phyloP scores from a whole-genome alignment of 345 rosid genomes.

The Rhodamnia rubescens region DNA sequence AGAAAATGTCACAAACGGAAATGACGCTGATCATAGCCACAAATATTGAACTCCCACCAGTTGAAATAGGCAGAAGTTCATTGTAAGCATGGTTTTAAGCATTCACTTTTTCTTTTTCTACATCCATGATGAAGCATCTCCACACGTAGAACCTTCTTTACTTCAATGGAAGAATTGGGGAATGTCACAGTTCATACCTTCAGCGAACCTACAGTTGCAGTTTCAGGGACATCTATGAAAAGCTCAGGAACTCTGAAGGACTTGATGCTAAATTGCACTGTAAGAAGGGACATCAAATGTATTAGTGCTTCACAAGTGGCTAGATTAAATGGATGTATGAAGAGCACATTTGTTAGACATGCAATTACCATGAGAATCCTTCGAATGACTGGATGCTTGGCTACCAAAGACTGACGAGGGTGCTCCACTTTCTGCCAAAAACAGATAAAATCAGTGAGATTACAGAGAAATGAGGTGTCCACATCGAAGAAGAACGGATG shows the following conservation, averaged over 20 bases:
- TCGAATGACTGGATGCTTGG: slow-evolving; percentile 28
- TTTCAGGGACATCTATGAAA: slow-evolving; percentile 76
- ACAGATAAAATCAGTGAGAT: neutral
- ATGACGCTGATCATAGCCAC: neutral
- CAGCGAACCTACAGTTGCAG: slow-evolving; percentile 68
- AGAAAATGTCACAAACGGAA: neutral
- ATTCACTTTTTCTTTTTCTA: neutral
- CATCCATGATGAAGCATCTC: neutral
- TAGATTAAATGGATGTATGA: neutral
- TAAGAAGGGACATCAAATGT: slow-evolving; percentile 9
- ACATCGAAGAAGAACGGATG: neutral
- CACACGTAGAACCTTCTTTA: neutral
- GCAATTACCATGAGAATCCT: slow-evolving; percentile 64
- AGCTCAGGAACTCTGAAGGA: slow-evolving; percentile 89
- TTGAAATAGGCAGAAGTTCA: neutral
- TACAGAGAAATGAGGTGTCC: neutral
- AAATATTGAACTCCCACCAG: neutral
- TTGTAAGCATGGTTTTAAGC: neutral
- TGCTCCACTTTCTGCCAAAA: slow-evolving; percentile 28
- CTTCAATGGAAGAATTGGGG: neutral
- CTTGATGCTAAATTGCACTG: slow-evolving; percentile 92
- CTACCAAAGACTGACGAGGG: slow-evolving; percentile 32
- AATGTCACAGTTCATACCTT: slow-evolving; percentile 42
- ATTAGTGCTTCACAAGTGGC: slow-evolving; percentile 10
- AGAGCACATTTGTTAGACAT: slow-evolving; percentile 3